These are phyloP conservation scores for Neofusicoccum ribis DNA, from an alignment of 2,329 filamentous ascomycete species.

Conservation along the genomic window DNA sequence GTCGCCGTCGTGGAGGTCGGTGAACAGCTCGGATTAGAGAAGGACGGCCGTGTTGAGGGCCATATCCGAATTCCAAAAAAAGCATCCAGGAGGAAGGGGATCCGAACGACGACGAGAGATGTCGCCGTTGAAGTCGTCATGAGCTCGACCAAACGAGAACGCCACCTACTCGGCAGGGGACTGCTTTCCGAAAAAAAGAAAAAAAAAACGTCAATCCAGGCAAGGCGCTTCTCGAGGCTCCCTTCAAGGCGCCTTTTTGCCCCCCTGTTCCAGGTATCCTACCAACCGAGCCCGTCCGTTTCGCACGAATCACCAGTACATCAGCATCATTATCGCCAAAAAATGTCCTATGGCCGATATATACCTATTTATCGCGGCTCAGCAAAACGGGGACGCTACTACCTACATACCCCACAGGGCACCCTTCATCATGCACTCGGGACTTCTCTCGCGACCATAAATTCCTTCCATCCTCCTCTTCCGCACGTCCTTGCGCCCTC, in stretches of 20 bases:
- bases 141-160: too few relatives aligned
- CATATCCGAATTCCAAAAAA: too few relatives aligned
- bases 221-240: background rate
- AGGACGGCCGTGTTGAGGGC: background rate
- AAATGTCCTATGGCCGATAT: background rate
- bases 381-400: background rate
- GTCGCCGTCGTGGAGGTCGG: constrained; percentile 4
- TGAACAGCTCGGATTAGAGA: constrained; percentile 9
- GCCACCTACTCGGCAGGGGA: too few relatives aligned
- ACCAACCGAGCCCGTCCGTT: background rate
- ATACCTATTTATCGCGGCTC: background rate
- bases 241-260: background rate
- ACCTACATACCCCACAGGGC: background rate
- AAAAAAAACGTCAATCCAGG: background rate
- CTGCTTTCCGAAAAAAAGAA: too few relatives aligned
- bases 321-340: background rate
- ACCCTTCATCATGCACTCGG: background rate
- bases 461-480: background rate
- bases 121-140: too few relatives aligned
- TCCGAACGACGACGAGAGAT: too few relatives aligned
- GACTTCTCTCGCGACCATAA: too few relatives aligned
- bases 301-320: background rate
- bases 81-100: too few relatives aligned
- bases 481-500: too few relatives aligned
- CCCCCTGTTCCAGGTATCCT: background rate